Base-by-base conservation (phyloP, 1,139 yeast genomes). In the Sugiyamaella neomexicana region DNA sequence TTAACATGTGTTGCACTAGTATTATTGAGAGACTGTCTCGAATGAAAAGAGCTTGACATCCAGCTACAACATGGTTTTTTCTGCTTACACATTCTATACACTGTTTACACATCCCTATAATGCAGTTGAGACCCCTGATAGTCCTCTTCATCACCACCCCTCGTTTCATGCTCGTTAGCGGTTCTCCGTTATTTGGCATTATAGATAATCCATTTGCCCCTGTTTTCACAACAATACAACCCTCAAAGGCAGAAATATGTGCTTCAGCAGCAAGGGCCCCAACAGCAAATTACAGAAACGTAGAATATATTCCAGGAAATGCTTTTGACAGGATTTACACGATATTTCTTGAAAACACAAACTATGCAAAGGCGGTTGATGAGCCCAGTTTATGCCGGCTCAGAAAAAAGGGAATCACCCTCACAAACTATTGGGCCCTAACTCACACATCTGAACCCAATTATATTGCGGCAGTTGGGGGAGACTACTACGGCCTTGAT, bases 361-460 rank as follows among this genome's bases (percentile, higher is more conserved):
- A 77, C 67, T 77, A 65, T 62, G 77, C 73, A 62, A 78, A 78
- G 64, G 80, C 80, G 40, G 72, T 71, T 43, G 75, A 70, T 57
- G 72, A 77, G 62, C 65, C 69, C 5, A 74, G 73, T 46, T 65
- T 78, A 61, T 66, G 68, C 61, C 69, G 68, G 62, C 67, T 77
- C 45, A 73, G 75, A 16, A 56, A 68, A 60, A 63, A 73, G 50
- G 82, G 80, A 61, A 69, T 77, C 54, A 66, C 70, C 36, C 68
- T 78, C 60, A 70, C 68, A 64, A 78, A 78, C 71, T 77, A 78
- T 70, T 77, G 78, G 74, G 75, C 76, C 29, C 60, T 76, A 29
- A 75, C 80, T 43, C 80, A 76, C 62, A 80, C 81, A 48, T 77
- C 81, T 1, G 78, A 77, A 70, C 80, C 81, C 58, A 78, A 78